Percentiles rank a stretch among this genome's conserved stretches.
These are phyloP conservation scores for Boletus sp. DNA, from an alignment of 768 basidiomycete genomes.

Conservation along the genomic window DNA sequence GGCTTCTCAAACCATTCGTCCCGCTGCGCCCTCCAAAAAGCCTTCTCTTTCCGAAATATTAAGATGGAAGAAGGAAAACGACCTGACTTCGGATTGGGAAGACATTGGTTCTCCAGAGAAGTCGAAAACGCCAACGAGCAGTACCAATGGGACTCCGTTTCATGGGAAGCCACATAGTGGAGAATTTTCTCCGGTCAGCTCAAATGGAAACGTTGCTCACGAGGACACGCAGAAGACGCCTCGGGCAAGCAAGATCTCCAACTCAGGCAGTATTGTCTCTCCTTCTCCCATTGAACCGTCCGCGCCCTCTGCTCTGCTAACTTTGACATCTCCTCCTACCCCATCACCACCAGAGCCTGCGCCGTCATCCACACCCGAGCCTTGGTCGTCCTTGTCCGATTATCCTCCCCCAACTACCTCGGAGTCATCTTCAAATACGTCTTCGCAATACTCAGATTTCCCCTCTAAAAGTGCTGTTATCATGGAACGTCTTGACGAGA, in stretches of 20 bases:
- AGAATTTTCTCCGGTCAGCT: constrained; percentile 29
- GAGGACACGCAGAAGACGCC: constrained; percentile 36
- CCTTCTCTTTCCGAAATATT: constrained; percentile 68
- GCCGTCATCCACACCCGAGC: constrained; percentile 71
- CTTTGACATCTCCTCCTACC: constrained; percentile 38
- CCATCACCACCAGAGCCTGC: constrained; percentile 55
- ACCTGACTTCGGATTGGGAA: constrained; percentile 63
- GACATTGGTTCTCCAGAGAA: constrained; percentile 48
- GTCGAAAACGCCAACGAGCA: constrained; percentile 48
- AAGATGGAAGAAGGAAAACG: constrained; percentile 52
- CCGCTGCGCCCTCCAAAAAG: constrained; percentile 51
- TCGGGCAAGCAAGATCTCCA: constrained; percentile 35
- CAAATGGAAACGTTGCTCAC: constrained; percentile 27
- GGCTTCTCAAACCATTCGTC: constrained; percentile 34
- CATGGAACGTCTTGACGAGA: constrained; percentile 69
- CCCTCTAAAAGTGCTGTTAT: constrained; percentile 50
- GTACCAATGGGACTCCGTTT: constrained; percentile 37
- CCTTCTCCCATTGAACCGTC: constrained; percentile 21
- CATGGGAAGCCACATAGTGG: constrained; percentile 26
- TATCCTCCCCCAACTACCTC: constrained; percentile 70
- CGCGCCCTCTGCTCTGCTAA: constrained; percentile 22
- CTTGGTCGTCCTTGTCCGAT: constrained; percentile 72
- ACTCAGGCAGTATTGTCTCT: constrained; percentile 21
- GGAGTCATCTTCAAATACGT: constrained; percentile 72
- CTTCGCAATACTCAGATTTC: constrained; percentile 60